Percentiles rank a stretch among this genome's conserved stretches.
Conservation (phyloP, 495 filamentous ascomycete species). For the Neurospora africana region DNA sequence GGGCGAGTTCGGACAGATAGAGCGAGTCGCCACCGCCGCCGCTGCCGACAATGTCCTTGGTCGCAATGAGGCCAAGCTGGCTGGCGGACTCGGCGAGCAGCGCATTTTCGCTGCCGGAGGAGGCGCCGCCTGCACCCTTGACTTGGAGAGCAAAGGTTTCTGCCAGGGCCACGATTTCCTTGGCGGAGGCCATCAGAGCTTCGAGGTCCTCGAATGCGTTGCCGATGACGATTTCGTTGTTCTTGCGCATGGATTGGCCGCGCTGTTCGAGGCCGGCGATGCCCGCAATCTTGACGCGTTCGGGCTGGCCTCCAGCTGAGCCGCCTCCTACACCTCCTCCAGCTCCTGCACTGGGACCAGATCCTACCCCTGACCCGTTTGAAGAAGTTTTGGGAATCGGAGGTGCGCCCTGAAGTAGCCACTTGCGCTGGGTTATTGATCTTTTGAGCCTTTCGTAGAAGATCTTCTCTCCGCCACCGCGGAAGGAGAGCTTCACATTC, state of each 20-base stretch:
- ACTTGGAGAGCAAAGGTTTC: conserved; percentile 72
- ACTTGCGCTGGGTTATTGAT: conserved; percentile 86
- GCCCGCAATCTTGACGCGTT: conserved; percentile 58
- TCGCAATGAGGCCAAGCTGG: conserved; percentile 79
- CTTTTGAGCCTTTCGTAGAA: conserved; percentile 84
- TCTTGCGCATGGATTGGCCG: conserved; percentile 69
- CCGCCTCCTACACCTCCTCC: conserved; percentile 4
- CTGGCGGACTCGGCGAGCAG: conserved; percentile 74
- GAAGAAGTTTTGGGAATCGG: conserved; percentile 65
- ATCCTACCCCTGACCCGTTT: conserved; percentile 32
- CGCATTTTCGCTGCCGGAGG: conserved; percentile 54
- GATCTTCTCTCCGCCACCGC: conserved; percentile 75
- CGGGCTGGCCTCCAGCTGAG: conserved; percentile 2
- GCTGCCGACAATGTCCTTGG: conserved; percentile 69
- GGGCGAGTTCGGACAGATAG: conserved; percentile 67
- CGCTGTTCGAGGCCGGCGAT: conserved; percentile 87
- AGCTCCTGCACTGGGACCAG: conserved; percentile 23
- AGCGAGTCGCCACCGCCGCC: conserved; percentile 39
- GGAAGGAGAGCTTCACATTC: conserved; percentile 84
- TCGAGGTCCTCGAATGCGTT: conserved; percentile 94
- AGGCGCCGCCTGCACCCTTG: conserved; percentile 42
- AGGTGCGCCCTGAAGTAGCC: conserved; percentile 88
- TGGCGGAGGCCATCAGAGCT: conserved; percentile 92
- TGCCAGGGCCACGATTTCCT: conserved; percentile 87
- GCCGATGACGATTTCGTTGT: conserved; percentile 88